Base-by-base conservation (phyloP, 345 rosid species). In the Abelmoschus esculentus region DNA sequence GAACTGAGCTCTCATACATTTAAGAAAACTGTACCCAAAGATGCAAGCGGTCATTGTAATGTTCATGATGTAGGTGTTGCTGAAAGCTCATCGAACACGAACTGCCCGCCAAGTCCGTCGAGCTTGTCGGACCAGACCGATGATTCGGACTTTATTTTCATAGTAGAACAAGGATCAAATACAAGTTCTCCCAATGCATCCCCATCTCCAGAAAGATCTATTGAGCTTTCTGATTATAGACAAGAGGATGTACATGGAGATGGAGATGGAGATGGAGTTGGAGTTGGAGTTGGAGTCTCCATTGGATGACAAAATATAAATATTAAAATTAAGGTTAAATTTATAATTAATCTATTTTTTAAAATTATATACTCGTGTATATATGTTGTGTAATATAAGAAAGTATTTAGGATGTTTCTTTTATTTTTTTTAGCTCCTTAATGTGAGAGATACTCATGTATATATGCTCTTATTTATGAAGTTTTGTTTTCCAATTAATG, bases 1-100 rank as follows among this genome's bases (percentile, higher is more conserved):
- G 87, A 84, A 69, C 44, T 29, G 19, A 74, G 40, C 38, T 72
- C 85, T 1, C 83, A 79, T 70, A 66, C 68, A 31, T 81, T 76
- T 69, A 76, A 17, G 66, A 73, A 66, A 18, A 38, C 42, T 6
- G 67, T 47, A 28, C 0, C 36, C 12, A 2, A 7, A 71, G 61
- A 67, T 7, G 61, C 32, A 61, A 62, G 42, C 32, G 54, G 26
- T 54, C 28, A 6, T 26, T 12, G 11, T 5, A 17, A 61, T 32
- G 65, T 44, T 58, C 79, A 77, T 17, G 42, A 38, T 38, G 42
- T 38, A 38, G 66, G 61, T 22, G 44, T 49, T 59, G 66, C 10
- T 36, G 62, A 32, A 58, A 22, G 54, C 19, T 77, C 81, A 63
- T 74, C 79, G 9, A 46, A 57, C 31, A 57, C 13, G n/a, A 29